phyloP scores from a whole-genome alignment of 768 basidiomycete genomes.

The Asterophora lycoperdoides region DNA sequence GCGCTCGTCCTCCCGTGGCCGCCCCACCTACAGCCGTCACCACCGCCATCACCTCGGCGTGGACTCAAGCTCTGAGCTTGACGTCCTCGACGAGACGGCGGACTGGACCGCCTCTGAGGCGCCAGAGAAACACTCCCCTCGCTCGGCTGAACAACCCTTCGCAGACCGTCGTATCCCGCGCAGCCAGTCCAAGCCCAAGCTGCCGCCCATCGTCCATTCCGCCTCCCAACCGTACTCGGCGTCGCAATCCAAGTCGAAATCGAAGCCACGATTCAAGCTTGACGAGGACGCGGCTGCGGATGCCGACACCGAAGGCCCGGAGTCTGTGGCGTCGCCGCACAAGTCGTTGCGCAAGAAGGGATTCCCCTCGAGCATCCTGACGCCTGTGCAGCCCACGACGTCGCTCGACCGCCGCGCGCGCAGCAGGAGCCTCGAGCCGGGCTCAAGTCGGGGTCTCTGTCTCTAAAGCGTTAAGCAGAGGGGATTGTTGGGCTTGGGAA shows the following conservation, averaged over 20 bases:
- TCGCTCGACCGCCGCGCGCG: slow-evolving; percentile 10
- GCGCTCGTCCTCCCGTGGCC: slow-evolving; percentile 18
- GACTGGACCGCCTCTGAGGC: slow-evolving; percentile 8
- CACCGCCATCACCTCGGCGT: background rate
- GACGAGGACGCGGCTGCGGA: background rate
- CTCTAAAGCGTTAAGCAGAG: background rate
- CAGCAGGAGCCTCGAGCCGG: slow-evolving; percentile 19
- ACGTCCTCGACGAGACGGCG: slow-evolving; percentile 17
- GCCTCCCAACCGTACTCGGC: too few relatives aligned
- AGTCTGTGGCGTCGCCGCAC: background rate
- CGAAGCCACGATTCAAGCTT: background rate
- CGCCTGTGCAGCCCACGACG: slow-evolving; percentile 7
- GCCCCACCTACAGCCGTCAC: slow-evolving; percentile 10
- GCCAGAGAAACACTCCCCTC: background rate
- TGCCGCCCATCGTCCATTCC: background rate
- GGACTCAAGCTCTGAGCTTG: slow-evolving; percentile 14
- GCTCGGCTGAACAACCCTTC: background rate
- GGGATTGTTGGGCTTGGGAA: too few relatives aligned
- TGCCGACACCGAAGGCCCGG: background rate
- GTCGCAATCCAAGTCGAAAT: background rate
- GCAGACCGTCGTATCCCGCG: background rate
- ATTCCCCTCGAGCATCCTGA: slow-evolving; percentile 9
- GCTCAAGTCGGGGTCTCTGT: background rate
- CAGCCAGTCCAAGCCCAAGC: slow-evolving; percentile 16
- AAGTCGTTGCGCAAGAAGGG: background rate